Percentiles rank a stretch among this genome's conserved stretches.
These are phyloP conservation scores for Niebla homalea DNA, from an alignment of 495 filamentous ascomycete genomes.

Conservation along the genomic window DNA sequence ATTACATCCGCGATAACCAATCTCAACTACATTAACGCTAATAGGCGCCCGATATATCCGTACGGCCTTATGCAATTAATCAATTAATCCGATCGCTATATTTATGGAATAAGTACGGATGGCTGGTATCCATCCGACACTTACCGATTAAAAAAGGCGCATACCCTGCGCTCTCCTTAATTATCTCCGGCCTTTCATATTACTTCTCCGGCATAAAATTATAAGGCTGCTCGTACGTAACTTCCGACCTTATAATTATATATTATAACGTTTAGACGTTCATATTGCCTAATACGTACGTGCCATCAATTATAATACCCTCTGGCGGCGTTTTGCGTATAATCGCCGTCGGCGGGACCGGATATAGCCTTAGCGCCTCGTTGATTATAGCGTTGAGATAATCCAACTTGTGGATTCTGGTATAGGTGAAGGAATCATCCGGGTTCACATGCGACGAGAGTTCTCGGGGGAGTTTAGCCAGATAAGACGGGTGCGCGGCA, in stretches of 20 bases:
- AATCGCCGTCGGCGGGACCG: slow-evolving; percentile 23
- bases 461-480: slow-evolving; percentile 21
- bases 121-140: neutral
- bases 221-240: neutral
- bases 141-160: slow-evolving; percentile 13
- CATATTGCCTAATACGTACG: slow-evolving; percentile 29
- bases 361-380: slow-evolving; percentile 36
- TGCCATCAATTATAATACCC: slow-evolving; percentile 32
- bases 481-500: slow-evolving; percentile 15
- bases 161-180: slow-evolving; percentile 1
- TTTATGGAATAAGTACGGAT: no score
- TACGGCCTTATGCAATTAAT: slow-evolving; percentile 11
- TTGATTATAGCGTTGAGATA: slow-evolving; percentile 36
- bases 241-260: slow-evolving; percentile 18
- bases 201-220: slow-evolving; percentile 8
- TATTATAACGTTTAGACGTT: slow-evolving; percentile 27
- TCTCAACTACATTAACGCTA: slow-evolving; percentile 20
- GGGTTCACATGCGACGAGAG: slow-evolving; percentile 7
- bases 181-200: slow-evolving; percentile 4
- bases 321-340: slow-evolving; percentile 30
- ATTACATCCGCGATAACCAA: slow-evolving; percentile 14
- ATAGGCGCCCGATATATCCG: slow-evolving; percentile 18
- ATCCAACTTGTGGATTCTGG: slow-evolving; percentile 12
- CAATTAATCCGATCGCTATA: no score
- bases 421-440: slow-evolving; percentile 9